Percentiles rank a stretch among this genome's conserved stretches.
phyloP scores from a whole-genome alignment of 2,329 filamentous ascomycete genomes.

The Uncinocarpus reesii region DNA sequence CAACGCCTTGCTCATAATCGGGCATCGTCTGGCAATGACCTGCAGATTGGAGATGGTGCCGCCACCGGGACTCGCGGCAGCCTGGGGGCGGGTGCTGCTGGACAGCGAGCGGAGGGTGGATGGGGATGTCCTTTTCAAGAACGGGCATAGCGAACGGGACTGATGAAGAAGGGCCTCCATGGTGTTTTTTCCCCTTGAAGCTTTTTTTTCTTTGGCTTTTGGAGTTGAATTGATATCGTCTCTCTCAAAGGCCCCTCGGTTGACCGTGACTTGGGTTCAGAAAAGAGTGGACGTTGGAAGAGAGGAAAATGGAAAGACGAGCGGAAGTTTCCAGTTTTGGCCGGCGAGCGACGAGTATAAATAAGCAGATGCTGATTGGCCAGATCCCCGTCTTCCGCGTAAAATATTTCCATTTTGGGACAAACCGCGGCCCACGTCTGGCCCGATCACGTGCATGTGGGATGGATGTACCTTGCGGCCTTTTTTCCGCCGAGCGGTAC shows the following conservation, averaged over 20 bases:
- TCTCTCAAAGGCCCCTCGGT: neutral
- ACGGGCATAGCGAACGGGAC: slow-evolving; percentile 93
- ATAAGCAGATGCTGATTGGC: slow-evolving; percentile 19
- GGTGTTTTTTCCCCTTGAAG: too few relatives aligned
- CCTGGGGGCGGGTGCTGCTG: slow-evolving; percentile 51
- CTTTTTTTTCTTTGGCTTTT: neutral
- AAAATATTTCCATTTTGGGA: slow-evolving; percentile 9
- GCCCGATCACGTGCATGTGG: slow-evolving; percentile 7
- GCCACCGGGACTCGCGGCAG: slow-evolving; percentile 56
- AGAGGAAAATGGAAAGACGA: neutral
- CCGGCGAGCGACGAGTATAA: neutral
- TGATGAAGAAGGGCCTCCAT: slow-evolving; percentile 96
- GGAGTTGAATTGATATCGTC: too few relatives aligned
- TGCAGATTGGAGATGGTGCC: slow-evolving; percentile 96
- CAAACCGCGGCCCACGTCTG: neutral
- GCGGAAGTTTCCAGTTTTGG: neutral
- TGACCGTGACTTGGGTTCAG: neutral
- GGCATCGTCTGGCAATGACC: slow-evolving; percentile 85
- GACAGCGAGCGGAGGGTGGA: slow-evolving; percentile 83
- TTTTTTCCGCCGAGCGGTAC: slow-evolving; percentile 3
- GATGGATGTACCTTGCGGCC: slow-evolving; percentile 1
- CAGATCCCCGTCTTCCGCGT: neutral
- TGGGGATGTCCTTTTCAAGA: slow-evolving; percentile 87
- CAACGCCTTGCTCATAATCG: slow-evolving; percentile 96
- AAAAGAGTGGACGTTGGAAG: neutral